Conservation (phyloP, 139 green algal species). For the Picochlorum sp. region DNA sequence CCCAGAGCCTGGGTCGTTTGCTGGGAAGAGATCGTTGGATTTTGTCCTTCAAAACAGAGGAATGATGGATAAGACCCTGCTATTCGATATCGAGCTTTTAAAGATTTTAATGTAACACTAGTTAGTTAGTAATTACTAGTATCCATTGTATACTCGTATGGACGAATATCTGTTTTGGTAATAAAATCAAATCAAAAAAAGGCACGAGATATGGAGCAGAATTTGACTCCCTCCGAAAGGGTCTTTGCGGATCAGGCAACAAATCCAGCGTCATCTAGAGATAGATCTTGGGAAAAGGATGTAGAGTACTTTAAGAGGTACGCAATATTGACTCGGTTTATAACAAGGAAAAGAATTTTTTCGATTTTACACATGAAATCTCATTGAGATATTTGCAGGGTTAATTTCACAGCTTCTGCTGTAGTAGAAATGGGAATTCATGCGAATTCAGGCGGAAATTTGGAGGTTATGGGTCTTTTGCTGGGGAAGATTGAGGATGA, state of each 20-base stretch:
- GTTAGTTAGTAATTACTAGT: too few species aligned
- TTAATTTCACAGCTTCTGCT: slow-evolving; percentile 85
- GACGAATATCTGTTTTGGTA: too few species aligned
- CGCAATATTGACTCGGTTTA: too few species aligned
- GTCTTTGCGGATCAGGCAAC: not conserved
- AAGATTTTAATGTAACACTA: slow-evolving; percentile 27
- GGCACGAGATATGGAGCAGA: not conserved
- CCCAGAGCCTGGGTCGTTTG: slow-evolving; percentile 53
- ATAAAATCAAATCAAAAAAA: too few species aligned
- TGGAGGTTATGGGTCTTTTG: slow-evolving; percentile 98
- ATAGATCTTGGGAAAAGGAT: slow-evolving; percentile 80
- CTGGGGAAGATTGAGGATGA: slow-evolving; percentile 36
- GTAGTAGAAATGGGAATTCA: slow-evolving; percentile 98
- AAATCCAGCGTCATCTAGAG: too few species aligned
- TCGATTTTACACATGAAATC: too few species aligned
- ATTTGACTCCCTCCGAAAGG: not conserved
- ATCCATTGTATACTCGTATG: too few species aligned
- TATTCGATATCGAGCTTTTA: slow-evolving; percentile 83
- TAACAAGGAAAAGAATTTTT: too few species aligned
- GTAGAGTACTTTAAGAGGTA: slow-evolving; percentile 82
- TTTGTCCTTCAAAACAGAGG: slow-evolving; percentile 86
- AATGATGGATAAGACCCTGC: slow-evolving; percentile 80
- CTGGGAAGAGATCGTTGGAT: slow-evolving; percentile 63
- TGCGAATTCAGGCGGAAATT: slow-evolving; percentile 77
- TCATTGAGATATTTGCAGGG: slow-evolving; percentile 38